Evolutionary conservation across 2,329 filamentous ascomycete species (phyloP).

Genomic region (Pseudocercospora crystallina): DNA sequence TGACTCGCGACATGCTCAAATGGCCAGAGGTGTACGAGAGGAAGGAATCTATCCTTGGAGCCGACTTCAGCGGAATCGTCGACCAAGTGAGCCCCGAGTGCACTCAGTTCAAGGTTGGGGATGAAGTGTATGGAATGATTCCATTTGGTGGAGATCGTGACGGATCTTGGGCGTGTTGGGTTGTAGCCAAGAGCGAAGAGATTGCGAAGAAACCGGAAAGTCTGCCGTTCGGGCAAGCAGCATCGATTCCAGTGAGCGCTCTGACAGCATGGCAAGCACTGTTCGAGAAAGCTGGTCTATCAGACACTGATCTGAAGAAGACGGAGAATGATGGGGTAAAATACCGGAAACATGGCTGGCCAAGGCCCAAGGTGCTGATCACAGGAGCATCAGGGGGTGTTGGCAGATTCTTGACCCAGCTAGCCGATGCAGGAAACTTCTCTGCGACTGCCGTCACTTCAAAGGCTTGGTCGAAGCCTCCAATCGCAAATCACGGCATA

Average conservation of each 20-base stretch:
- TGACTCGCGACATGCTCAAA: conserved; percentile 36
- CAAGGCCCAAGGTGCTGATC: too few relatives aligned
- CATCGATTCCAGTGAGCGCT: conserved; percentile 42
- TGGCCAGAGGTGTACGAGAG: conserved; percentile 29
- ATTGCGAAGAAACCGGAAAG: conserved; percentile 37
- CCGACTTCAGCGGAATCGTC: conserved; percentile 43
- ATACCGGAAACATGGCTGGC: too few relatives aligned
- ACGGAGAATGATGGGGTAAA: too few relatives aligned
- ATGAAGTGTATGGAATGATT: conserved; percentile 39
- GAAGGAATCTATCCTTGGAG: conserved; percentile 31
- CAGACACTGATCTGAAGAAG: conserved; percentile 6
- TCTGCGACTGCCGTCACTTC: background rate
- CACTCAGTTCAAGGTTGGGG: conserved; percentile 36
- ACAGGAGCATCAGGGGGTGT: conserved; percentile 44
- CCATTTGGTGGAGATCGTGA: conserved; percentile 22
- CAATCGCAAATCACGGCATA: too few relatives aligned
- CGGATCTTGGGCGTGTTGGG: conserved; percentile 37
- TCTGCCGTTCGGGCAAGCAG: conserved; percentile 39
- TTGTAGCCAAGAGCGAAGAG: conserved; percentile 33
- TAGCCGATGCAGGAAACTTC: conserved; percentile 35
- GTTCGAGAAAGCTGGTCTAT: conserved; percentile 30
- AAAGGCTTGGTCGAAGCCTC: too few relatives aligned
- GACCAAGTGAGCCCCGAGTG: conserved; percentile 30
- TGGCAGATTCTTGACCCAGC: conserved; percentile 43
- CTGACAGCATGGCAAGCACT: conserved; percentile 45